Evolutionary conservation across 2,329 filamentous ascomycete species (phyloP).

Genomic region (Colletotrichum lini): DNA sequence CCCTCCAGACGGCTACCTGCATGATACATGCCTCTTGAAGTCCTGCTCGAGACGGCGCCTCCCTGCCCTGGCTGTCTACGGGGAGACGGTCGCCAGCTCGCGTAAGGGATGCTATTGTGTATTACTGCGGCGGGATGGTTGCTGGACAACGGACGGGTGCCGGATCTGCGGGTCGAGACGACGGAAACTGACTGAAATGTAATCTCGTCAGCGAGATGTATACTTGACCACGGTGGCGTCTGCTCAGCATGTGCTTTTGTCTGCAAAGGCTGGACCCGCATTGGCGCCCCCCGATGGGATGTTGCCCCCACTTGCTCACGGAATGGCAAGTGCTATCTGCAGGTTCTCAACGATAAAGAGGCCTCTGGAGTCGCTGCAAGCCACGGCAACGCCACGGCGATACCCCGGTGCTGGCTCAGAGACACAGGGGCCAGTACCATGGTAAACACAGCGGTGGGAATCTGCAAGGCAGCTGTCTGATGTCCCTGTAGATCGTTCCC

Average conservation of each 20-base stretch:
- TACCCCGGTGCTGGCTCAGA: not conserved
- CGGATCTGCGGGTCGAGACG: not conserved
- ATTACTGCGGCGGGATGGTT: not conserved
- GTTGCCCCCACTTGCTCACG: not conserved
- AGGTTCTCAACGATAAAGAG: not conserved
- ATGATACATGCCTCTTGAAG: constrained; percentile 10
- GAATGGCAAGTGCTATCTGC: constrained; percentile 1
- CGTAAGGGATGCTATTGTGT: not conserved
- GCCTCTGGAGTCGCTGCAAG: constrained; percentile 3
- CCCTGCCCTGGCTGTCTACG: not conserved
- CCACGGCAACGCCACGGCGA: constrained; percentile 13
- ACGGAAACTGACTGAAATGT: not conserved
- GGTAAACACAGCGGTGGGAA: constrained; percentile 20
- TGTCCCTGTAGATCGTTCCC: constrained; percentile 34
- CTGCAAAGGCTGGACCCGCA: not conserved
- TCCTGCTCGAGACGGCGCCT: constrained; percentile 6
- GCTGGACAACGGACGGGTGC: not conserved
- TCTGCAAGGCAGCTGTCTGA: constrained; percentile 33
- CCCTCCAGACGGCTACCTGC: constrained; percentile 19
- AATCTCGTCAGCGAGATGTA: not conserved
- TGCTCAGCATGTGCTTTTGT: not conserved
- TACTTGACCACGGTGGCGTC: not conserved
- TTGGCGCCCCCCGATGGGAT: not conserved
- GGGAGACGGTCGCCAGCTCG: not conserved
- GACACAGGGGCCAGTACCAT: constrained; percentile 3